Conservation (phyloP, 2,329 filamentous ascomycete species). For the Alternaria alternata region DNA sequence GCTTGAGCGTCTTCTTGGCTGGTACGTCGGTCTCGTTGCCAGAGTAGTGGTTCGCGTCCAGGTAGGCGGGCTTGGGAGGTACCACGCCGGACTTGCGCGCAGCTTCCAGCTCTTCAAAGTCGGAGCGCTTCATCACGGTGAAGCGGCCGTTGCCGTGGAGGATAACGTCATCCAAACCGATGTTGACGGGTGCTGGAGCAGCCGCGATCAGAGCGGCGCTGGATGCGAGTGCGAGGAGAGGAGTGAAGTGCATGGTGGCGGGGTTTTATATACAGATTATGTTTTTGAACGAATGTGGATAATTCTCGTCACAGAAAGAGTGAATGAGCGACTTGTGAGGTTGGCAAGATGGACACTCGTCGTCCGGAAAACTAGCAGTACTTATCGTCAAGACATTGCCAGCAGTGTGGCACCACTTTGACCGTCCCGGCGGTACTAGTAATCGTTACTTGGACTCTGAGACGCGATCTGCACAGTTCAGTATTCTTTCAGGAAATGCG, state of each 20-base stretch:
- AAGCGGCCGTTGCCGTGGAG: constrained; percentile 36
- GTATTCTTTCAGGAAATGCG: background rate
- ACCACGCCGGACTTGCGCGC: constrained; percentile 20
- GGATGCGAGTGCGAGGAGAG: constrained; percentile 24
- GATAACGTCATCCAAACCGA: constrained; percentile 36
- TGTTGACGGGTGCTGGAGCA: constrained; percentile 23
- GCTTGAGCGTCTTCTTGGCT: constrained; percentile 17
- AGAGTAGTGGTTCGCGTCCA: constrained; percentile 23
- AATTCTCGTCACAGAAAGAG: background rate
- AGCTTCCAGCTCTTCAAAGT: constrained; percentile 27
- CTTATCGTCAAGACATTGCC: background rate
- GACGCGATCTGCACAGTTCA: background rate
- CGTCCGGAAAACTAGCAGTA: background rate
- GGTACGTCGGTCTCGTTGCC: constrained; percentile 10
- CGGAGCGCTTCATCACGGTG: constrained; percentile 33
- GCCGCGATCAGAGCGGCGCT: constrained; percentile 25
- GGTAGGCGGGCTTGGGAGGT: constrained; percentile 31
- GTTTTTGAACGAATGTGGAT: constrained; percentile 13
- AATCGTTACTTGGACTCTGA: background rate
- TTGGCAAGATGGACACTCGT: background rate
- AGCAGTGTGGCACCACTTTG: background rate
- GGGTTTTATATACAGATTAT: background rate
- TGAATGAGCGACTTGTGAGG: constrained; percentile 4
- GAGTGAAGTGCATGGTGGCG: constrained; percentile 29
- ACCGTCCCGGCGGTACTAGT: background rate